Evolutionary conservation across 2,329 filamentous ascomycete genomes (phyloP).

Genomic region (Fusarium pseudoanthophilum): DNA sequence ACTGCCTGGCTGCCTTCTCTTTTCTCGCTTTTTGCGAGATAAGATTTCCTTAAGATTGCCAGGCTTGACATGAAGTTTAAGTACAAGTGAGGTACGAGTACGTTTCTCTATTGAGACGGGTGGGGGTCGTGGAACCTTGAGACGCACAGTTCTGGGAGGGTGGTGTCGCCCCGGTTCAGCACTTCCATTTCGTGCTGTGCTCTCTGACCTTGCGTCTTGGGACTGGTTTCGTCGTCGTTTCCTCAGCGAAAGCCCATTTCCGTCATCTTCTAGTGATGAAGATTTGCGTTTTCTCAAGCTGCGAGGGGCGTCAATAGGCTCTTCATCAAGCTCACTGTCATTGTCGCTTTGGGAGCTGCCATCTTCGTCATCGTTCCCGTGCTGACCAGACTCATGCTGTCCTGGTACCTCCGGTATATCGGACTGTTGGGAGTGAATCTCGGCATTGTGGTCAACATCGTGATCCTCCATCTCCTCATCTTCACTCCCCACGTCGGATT

Average conservation of each 20-base stretch:
- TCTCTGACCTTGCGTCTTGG: conserved; percentile 54
- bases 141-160: conserved; percentile 68
- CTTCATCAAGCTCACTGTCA: conserved; percentile 15
- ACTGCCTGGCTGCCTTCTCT: conserved; percentile 41
- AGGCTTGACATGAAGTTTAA: conserved; percentile 52
- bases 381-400: conserved; percentile 15
- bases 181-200: conserved; percentile 47
- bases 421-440: conserved; percentile 44
- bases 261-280: conserved; percentile 73
- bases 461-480: conserved; percentile 45
- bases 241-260: conserved; percentile 61
- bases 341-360: conserved; percentile 26
- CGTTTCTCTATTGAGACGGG: conserved; percentile 56
- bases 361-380: conserved; percentile 19
- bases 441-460: conserved; percentile 37
- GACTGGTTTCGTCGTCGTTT: conserved; percentile 64
- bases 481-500: conserved; percentile 47
- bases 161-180: conserved; percentile 47
- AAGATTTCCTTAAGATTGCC: conserved; percentile 54
- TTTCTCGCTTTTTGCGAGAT: conserved; percentile 49
- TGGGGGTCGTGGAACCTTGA: conserved; percentile 57
- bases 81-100: conserved; percentile 49
- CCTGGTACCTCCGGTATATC: conserved; percentile 30
- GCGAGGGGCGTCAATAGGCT: conserved; percentile 69
- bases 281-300: conserved; percentile 86